Conservation (phyloP, 2,329 filamentous ascomycete species). For the Mariannaea sp. region DNA sequence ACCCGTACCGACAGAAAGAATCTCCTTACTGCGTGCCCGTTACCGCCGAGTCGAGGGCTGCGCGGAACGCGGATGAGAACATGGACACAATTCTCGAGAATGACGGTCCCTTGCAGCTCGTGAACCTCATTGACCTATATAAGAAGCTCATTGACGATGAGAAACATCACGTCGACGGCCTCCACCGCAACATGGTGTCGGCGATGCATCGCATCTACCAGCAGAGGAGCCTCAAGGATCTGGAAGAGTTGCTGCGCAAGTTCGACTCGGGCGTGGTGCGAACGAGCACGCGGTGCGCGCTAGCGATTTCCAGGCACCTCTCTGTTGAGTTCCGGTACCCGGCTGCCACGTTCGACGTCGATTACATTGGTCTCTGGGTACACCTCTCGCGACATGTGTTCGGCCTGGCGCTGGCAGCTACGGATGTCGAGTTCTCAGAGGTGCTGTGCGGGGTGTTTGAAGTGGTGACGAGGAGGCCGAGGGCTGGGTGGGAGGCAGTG, state of each 20-base stretch:
- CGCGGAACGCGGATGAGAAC: background rate
- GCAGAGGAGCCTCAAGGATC: slow-evolving; percentile 6
- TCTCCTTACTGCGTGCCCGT: slow-evolving; percentile 29
- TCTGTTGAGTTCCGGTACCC: slow-evolving; percentile 39
- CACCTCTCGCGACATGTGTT: slow-evolving; percentile 33
- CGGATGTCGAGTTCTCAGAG: slow-evolving; percentile 20
- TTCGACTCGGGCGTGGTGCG: slow-evolving; percentile 30
- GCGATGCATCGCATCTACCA: slow-evolving; percentile 30
- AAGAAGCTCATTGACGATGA: slow-evolving; percentile 11
- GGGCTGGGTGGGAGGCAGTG: slow-evolving; percentile 27
- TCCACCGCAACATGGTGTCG: slow-evolving; percentile 4
- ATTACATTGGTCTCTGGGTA: slow-evolving; percentile 35
- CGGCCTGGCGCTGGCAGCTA: slow-evolving; percentile 24
- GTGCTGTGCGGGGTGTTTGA: slow-evolving; percentile 32
- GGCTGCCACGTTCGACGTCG: slow-evolving; percentile 34
- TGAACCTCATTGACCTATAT: slow-evolving; percentile 5
- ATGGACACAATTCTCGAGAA: slow-evolving; percentile 7
- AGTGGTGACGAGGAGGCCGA: slow-evolving; percentile 27
- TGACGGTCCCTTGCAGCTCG: slow-evolving; percentile 18
- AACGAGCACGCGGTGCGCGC: slow-evolving; percentile 32
- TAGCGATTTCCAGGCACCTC: slow-evolving; percentile 33
- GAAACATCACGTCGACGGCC: slow-evolving; percentile 20
- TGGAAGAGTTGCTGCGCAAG: slow-evolving; percentile 27
- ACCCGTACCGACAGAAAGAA: slow-evolving; percentile 26
- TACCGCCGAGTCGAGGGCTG: slow-evolving; percentile 27